Evolutionary conservation across 2,329 filamentous ascomycete species (phyloP), one percentile per base, ranked within the genome.

Genomic region (Calonectria honghensis): DNA sequence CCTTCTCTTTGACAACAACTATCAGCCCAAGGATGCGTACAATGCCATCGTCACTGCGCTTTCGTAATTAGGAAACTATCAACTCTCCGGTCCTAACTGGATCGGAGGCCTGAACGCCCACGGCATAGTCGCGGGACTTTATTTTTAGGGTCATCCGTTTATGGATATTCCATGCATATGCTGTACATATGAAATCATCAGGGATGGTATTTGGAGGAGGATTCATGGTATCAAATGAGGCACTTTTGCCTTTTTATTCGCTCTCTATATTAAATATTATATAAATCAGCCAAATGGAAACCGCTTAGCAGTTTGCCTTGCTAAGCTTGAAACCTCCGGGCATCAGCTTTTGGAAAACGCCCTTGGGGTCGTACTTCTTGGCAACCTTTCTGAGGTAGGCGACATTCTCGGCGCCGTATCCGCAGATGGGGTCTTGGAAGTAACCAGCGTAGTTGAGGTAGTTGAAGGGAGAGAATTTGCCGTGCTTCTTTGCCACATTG

Each of bases 1-100:
- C 6, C 85, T 91, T 16, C 85, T 92, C 16, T 92, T 90, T 77
- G 89, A 92, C 83, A 78, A 81, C 78, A 87, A 83, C 82, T 91
- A 86, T 80, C 83, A 84, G 76, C 86, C 89, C 54, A 91, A 91
- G 86, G 76, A 87, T 1, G 88, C 88, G 0, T 91, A 91, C 80
- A 88, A 83, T 64, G 87, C 88, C 6, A 66, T 79, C 2, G 52
- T 77, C 6, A 65, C 41, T 24, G 77, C 77, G 7, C 54, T 79
- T 24, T 68, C 66, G 4, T 68, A 68, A 13, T 2, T 18, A 18
- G 4, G 45, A n/a, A 6, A 20, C 10, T 7, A 24, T 2, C 1
- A 63, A 35, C 27, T 57, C 13, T 41, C n/a, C 14, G 9, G 10
- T 13, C 1, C 1, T 52, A 16, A 16, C 4, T 52, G 24, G 27